Conservation (phyloP, 768 basidiomycete genomes). For the Lepiota subincarnata region DNA sequence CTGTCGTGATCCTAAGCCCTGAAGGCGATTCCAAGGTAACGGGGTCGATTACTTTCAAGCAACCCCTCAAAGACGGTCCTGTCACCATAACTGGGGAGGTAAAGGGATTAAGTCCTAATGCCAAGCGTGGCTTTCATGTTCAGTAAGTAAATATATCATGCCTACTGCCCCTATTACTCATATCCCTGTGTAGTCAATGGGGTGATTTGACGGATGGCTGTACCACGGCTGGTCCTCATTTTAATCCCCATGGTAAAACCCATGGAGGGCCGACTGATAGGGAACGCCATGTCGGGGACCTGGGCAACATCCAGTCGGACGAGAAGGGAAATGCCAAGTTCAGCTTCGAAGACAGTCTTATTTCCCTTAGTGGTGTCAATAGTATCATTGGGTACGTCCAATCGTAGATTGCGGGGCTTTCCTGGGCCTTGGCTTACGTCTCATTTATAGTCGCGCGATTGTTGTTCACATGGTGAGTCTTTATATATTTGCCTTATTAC, state of each 20-base stretch:
- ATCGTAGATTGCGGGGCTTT: not conserved
- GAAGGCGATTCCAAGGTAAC: constrained; percentile 51
- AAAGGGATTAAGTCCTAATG: constrained; percentile 51
- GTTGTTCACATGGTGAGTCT: constrained; percentile 65
- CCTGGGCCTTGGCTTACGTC: not conserved
- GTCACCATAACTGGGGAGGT: constrained; percentile 64
- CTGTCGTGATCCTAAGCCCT: constrained; percentile 47
- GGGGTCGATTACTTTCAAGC: constrained; percentile 66
- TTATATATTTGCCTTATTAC: not conserved
- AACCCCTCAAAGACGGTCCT: constrained; percentile 41
- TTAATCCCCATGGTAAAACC: constrained; percentile 61
- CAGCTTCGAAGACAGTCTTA: constrained; percentile 51
- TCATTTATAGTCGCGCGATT: constrained; percentile 51
- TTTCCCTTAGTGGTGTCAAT: constrained; percentile 64
- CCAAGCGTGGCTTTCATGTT: constrained; percentile 73
- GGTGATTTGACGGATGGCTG: constrained; percentile 71
- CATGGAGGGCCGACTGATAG: constrained; percentile 62
- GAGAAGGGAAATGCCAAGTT: constrained; percentile 52
- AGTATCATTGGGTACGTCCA: constrained; percentile 61
- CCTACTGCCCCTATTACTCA: not conserved
- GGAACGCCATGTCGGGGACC: constrained; percentile 66
- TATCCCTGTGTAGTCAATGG: constrained; percentile 24
- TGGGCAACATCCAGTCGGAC: constrained; percentile 72
- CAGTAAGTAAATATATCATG: constrained; percentile 48
- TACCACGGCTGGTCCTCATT: constrained; percentile 67